phyloP scores from a whole-genome alignment of 108 stramenopile genomes.

The Skeletonema marinoi region DNA sequence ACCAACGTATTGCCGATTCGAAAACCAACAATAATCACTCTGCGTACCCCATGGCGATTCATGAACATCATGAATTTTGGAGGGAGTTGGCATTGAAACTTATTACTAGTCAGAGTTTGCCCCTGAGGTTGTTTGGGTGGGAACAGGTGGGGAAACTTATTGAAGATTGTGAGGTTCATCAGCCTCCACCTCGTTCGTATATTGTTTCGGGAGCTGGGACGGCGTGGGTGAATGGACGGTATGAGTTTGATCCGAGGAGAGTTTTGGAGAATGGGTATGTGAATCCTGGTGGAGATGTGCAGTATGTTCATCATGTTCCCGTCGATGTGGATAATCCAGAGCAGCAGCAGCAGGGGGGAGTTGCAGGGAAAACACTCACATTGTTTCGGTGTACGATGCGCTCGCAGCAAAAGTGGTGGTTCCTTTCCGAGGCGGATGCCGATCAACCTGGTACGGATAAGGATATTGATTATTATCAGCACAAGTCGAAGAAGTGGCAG shows the following conservation, averaged over 20 bases:
- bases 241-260: conserved; percentile 57
- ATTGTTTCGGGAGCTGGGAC: conserved; percentile 74
- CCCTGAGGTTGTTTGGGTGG: conserved; percentile 87
- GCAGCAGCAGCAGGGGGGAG: conserved; percentile 17
- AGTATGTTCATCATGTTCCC: conserved; percentile 55
- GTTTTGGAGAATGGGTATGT: conserved; percentile 64
- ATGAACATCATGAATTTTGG: conserved; percentile 76
- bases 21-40: neutral
- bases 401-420: conserved; percentile 98
- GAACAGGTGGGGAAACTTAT: conserved; percentile 78
- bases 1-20: conserved; percentile 37
- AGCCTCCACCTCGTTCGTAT: conserved; percentile 77
- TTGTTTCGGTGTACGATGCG: conserved; percentile 95
- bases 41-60: conserved; percentile 25
- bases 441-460: conserved; percentile 96
- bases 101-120: conserved; percentile 76
- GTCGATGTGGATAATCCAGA: neutral
- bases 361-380: conserved; percentile 78
- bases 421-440: conserved; percentile 94
- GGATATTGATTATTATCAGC: conserved; percentile 98
- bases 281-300: conserved; percentile 49
- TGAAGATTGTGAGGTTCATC: conserved; percentile 50
- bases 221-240: conserved; percentile 83
- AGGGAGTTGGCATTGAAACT: conserved; percentile 61
- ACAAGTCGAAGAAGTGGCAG: conserved; percentile 85